Conservation (phyloP, 208 protist species). For the Herpetomonas tarakana region DNA sequence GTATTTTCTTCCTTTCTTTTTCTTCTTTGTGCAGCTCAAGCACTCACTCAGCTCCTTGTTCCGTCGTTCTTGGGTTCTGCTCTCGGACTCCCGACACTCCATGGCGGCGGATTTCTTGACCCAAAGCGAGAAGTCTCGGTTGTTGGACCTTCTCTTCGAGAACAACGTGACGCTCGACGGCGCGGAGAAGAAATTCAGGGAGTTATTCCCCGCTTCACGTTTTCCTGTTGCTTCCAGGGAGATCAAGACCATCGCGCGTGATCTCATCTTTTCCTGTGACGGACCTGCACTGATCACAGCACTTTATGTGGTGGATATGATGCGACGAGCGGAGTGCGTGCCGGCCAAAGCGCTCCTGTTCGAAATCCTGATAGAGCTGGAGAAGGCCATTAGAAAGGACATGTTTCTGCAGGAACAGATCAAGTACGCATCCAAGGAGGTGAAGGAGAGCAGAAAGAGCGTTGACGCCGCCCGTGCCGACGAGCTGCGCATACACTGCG, state of each 20-base stretch:
- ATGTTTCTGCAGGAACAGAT: conserved; percentile 63
- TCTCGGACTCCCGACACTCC: neutral
- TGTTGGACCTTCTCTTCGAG: conserved; percentile 27
- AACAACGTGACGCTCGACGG: conserved; percentile 31
- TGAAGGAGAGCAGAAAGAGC: conserved; percentile 63
- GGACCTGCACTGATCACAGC: conserved; percentile 42
- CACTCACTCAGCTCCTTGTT: neutral
- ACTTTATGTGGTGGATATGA: conserved; percentile 50
- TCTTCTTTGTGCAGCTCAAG: neutral
- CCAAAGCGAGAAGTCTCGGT: conserved; percentile 14
- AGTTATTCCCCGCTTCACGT: conserved; percentile 31
- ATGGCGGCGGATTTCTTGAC: conserved; percentile 17
- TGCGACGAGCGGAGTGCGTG: conserved; percentile 48
- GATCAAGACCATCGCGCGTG: conserved; percentile 29
- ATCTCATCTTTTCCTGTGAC: conserved; percentile 45
- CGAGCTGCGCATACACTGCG: conserved; percentile 57
- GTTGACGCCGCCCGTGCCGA: conserved; percentile 56
- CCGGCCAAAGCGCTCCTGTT: conserved; percentile 59
- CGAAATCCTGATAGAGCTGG: conserved; percentile 61
- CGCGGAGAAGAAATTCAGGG: conserved; percentile 57
- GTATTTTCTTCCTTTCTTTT: too few relatives aligned
- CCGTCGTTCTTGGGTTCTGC: neutral
- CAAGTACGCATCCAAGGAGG: conserved; percentile 70
- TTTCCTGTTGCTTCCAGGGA: conserved; percentile 34
- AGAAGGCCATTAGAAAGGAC: conserved; percentile 57